Conservation (phyloP, 1,139 yeast genomes). For the Sugiyamaella novakii region DNA sequence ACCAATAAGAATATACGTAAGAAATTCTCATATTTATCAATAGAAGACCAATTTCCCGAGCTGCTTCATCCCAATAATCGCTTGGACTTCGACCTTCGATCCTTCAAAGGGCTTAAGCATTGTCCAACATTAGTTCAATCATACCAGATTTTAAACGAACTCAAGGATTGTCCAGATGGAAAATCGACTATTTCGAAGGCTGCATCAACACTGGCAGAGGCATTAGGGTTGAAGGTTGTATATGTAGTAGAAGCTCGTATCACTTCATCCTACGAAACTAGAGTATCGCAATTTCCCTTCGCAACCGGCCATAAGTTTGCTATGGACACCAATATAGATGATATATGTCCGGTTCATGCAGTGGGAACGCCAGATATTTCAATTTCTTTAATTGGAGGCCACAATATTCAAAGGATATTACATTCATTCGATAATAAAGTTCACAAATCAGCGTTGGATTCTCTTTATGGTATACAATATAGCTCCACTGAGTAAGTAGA, state of each 20-base stretch:
- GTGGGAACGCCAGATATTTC: constrained; percentile 6
- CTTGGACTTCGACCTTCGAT: constrained; percentile 23
- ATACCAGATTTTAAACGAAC: constrained; percentile 45
- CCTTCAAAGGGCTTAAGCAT: constrained; percentile 28
- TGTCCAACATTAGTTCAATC: constrained; percentile 35
- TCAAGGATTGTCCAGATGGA: constrained; percentile 47
- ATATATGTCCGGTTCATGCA: not conserved
- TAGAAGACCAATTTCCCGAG: constrained; percentile 12
- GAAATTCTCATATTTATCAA: not conserved
- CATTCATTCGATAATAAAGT: constrained; percentile 49
- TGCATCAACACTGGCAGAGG: constrained; percentile 47
- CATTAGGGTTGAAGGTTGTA: constrained; percentile 51
- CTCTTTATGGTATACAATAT: constrained; percentile 59
- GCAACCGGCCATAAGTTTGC: constrained; percentile 13
- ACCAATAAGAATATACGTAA: not conserved
- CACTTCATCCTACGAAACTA: constrained; percentile 15
- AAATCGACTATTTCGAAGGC: constrained; percentile 37
- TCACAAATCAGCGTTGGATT: constrained; percentile 53
- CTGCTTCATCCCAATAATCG: constrained; percentile 23
- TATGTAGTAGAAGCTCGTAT: constrained; percentile 60
- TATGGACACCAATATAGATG: not conserved
- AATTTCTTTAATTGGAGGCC: constrained; percentile 45
- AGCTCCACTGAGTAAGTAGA: constrained; percentile 31
- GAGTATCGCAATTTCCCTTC: constrained; percentile 9
- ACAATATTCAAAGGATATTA: constrained; percentile 43